phyloP scores from a whole-genome alignment of 2,329 filamentous ascomycete genomes.

The Colletotrichum incanum region DNA sequence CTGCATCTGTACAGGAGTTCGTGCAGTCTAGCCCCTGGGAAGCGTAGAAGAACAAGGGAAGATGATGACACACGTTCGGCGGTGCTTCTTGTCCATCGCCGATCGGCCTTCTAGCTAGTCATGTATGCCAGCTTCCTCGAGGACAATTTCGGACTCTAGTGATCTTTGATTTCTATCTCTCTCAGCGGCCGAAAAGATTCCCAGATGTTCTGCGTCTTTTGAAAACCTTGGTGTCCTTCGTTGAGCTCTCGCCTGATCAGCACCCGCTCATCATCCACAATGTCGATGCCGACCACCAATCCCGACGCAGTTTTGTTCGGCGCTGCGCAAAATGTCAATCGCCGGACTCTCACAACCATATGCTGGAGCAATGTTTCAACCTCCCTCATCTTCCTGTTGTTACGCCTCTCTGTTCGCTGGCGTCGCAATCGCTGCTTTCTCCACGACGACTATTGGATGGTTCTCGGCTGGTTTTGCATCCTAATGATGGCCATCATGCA shows the following conservation, averaged over 20 bases:
- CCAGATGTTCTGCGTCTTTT: neutral
- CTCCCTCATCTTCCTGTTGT: conserved; percentile 48
- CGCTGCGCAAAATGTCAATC: conserved; percentile 32
- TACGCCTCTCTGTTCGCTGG: conserved; percentile 50
- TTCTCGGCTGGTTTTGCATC: conserved; percentile 48
- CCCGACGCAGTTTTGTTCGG: conserved; percentile 41
- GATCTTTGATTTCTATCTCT: neutral
- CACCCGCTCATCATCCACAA: neutral
- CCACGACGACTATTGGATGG: conserved; percentile 52
- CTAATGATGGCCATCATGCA: conserved; percentile 46
- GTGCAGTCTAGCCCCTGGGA: neutral
- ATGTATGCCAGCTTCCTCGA: neutral
- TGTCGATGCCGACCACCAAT: conserved; percentile 7
- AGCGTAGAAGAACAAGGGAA: neutral
- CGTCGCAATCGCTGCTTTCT: conserved; percentile 43
- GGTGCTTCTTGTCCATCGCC: neutral
- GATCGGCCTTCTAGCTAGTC: neutral
- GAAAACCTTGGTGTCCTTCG: neutral
- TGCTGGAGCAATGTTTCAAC: conserved; percentile 50
- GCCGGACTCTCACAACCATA: conserved; percentile 46
- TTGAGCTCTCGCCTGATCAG: neutral
- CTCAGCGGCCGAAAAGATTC: neutral
- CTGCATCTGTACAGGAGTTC: neutral
- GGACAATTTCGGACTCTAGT: neutral
- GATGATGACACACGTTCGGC: neutral